Conservation (phyloP, 495 filamentous ascomycete genomes). For the Penicillium pulvis region DNA sequence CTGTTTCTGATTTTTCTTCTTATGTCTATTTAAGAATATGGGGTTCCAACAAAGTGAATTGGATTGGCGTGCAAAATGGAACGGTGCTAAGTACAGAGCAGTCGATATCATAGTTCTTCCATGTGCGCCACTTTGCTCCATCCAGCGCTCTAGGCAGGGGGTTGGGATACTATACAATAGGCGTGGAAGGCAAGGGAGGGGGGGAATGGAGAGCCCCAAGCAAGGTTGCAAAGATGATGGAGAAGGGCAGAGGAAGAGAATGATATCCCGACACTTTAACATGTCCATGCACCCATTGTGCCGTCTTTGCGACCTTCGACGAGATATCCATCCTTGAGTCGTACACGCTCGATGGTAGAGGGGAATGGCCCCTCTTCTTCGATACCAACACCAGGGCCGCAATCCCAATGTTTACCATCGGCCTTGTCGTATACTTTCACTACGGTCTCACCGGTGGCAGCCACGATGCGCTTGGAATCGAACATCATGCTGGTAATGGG, state of each 20-base stretch:
- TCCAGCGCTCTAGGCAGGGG: constrained; percentile 25
- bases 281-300: constrained; percentile 89
- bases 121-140: constrained; percentile 15
- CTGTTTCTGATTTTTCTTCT: neutral
- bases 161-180: constrained; percentile 34
- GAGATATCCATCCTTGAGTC: constrained; percentile 92
- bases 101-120: constrained; percentile 17
- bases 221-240: constrained; percentile 14
- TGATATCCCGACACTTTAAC: constrained; percentile 43
- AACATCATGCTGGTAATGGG: constrained; percentile 98
- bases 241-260: constrained; percentile 5
- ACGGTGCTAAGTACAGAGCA: constrained; percentile 16
- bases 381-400: constrained; percentile 74
- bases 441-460: constrained; percentile 86
- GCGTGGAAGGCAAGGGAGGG: constrained; percentile 10
- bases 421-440: constrained; percentile 98
- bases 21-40: neutral
- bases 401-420: constrained; percentile 96
- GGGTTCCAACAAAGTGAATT: constrained; percentile 13
- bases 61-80: constrained; percentile 5
- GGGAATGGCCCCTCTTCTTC: constrained; percentile 62
- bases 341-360: constrained; percentile 80
- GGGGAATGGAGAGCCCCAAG: constrained; percentile 9
- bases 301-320: constrained; percentile 89
- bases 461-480: constrained; percentile 85